phyloP scores from a whole-genome alignment of 225 moss, liverwort and hornwort species.

The Lunularia cruciata region DNA sequence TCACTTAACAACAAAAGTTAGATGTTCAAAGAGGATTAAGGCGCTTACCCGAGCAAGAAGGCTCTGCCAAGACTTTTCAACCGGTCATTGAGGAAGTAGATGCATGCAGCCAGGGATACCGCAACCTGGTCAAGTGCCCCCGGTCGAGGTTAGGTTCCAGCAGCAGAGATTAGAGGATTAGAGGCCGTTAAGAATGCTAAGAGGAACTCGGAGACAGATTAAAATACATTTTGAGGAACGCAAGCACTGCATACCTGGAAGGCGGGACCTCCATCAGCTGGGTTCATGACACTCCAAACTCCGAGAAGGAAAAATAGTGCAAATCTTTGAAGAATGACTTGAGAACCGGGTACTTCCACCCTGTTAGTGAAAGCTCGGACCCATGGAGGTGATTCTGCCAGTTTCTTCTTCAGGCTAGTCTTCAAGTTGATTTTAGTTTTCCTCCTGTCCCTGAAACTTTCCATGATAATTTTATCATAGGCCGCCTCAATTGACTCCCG shows the following conservation, averaged over 20 bases:
- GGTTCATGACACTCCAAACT: constrained; percentile 89
- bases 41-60: constrained; percentile 54
- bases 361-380: constrained; percentile 57
- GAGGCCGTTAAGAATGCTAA: background rate
- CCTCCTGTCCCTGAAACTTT: constrained; percentile 78
- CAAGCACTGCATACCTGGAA: constrained; percentile 56
- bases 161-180: background rate
- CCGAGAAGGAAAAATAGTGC: constrained; percentile 74
- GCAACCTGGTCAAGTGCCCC: constrained; percentile 53
- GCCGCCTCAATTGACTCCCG: constrained; percentile 84
- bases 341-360: constrained; percentile 71
- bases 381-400: constrained; percentile 79
- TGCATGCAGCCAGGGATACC: constrained; percentile 83
- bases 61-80: constrained; percentile 74
- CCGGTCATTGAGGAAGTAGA: constrained; percentile 79
- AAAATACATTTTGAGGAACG: background rate
- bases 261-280: constrained; percentile 90
- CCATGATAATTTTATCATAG: constrained; percentile 95
- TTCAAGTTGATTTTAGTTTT: constrained; percentile 80
- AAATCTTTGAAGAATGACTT: constrained; percentile 65
- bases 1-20: too few relatives aligned
- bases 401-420: constrained; percentile 79
- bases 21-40: constrained; percentile 1
- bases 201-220: too few relatives aligned
- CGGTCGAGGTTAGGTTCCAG: background rate